A percentile compares a stretch with the other conserved stretches of the same genome.
phyloP scores from a whole-genome alignment of 1,284 basidiomycete genomes.

The Pyrrhoderma lamaoense region DNA sequence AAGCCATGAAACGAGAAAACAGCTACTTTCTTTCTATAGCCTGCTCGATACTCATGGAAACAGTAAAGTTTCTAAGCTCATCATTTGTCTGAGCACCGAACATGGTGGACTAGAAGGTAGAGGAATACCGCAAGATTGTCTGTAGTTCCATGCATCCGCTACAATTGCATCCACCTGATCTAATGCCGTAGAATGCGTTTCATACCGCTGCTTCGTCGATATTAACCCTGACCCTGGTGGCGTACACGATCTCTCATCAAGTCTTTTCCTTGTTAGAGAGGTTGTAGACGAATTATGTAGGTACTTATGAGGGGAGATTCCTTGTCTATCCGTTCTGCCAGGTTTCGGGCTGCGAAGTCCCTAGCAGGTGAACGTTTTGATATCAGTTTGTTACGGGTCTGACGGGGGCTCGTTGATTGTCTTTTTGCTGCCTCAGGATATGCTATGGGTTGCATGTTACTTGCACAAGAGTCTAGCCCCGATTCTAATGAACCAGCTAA shows the following conservation, averaged over 20 bases:
- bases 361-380: slow-evolving; percentile 3
- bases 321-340: too few species aligned
- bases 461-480: too few species aligned
- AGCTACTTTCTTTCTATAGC: too few species aligned
- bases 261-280: slow-evolving; percentile 4
- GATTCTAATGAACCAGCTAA: too few species aligned
- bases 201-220: slow-evolving; percentile 12
- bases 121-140: slow-evolving; percentile 3
- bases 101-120: slow-evolving; percentile 4
- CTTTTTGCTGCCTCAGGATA: neutral
- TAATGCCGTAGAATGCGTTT: slow-evolving; percentile 9
- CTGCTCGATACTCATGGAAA: too few species aligned
- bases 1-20: too few species aligned
- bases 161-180: slow-evolving; percentile 16
- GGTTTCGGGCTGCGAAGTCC: neutral
- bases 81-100: slow-evolving; percentile 1
- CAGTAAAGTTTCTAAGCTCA: too few species aligned
- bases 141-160: slow-evolving; percentile 6
- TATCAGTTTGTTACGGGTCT: neutral
- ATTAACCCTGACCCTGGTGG: neutral
- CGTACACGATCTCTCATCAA: neutral
- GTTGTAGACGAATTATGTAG: neutral
- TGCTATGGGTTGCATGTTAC: too few species aligned
- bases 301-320: neutral
- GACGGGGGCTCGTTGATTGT: slow-evolving; percentile 6